These are phyloP conservation scores for Melanopsichium pennsylvanicum DNA, from an alignment of 1,284 basidiomycete species.

Conservation along the genomic window DNA sequence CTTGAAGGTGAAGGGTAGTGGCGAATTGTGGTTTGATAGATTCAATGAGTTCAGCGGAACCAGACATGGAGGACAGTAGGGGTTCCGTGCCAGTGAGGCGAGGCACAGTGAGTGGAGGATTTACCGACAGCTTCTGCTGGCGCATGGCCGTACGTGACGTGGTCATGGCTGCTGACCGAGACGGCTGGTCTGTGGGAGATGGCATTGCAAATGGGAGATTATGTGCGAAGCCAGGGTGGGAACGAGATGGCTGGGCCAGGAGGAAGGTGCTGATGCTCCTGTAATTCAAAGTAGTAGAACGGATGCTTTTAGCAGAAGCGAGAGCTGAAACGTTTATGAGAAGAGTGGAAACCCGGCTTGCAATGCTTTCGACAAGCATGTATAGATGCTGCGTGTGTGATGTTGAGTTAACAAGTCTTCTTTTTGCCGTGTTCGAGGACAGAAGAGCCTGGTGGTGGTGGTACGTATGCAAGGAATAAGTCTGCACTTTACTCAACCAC, in stretches of 20 bases:
- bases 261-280: not conserved
- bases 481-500: not conserved
- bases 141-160: conserved; percentile 19
- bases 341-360: not conserved
- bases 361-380: conserved; percentile 14
- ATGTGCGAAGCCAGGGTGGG: not conserved
- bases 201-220: conserved; percentile 1
- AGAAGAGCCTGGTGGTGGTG: not conserved
- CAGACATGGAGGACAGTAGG: conserved; percentile 15
- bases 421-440: no score
- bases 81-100: conserved; percentile 24
- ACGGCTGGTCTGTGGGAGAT: not conserved
- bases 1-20: conserved; percentile 22
- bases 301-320: not conserved
- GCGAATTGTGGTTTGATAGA: conserved; percentile 24
- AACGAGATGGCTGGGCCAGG: no score
- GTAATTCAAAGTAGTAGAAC: no score
- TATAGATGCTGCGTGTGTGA: not conserved
- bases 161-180: not conserved
- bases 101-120: conserved; percentile 15
- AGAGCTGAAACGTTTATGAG: not conserved
- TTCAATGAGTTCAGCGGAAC: conserved; percentile 21
- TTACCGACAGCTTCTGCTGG: conserved; percentile 18
- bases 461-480: not conserved
- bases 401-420: no score